Percentiles rank a stretch among this genome's conserved stretches.
Evolutionary conservation across 768 basidiomycete genomes (phyloP).

Genomic region (Cystobasidium tubakii): DNA sequence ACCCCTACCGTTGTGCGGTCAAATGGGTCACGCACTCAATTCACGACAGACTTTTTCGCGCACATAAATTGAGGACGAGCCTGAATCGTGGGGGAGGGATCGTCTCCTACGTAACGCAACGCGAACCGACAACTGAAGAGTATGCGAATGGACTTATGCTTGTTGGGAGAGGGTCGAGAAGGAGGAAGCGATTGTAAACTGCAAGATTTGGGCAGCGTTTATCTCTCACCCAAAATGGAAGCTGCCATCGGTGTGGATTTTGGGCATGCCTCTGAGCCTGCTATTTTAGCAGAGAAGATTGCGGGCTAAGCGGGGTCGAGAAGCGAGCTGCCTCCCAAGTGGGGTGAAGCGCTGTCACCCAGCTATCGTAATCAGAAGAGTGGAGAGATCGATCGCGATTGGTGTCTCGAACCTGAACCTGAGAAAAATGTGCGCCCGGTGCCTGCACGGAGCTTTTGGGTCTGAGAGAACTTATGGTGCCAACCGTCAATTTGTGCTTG

Average conservation of each 20-base stretch:
- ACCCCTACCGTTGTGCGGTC: neutral
- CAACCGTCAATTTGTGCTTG: too few species aligned
- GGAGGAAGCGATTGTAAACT: too few species aligned
- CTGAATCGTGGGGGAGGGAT: neutral
- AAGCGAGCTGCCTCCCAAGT: neutral
- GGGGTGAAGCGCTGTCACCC: neutral
- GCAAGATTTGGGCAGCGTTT: neutral
- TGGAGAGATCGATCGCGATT: neutral
- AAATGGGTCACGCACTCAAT: neutral
- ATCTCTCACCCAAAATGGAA: neutral
- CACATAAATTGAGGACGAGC: neutral
- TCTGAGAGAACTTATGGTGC: too few species aligned
- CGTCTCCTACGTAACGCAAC: too few species aligned
- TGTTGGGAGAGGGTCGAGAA: too few species aligned
- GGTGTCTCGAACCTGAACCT: neutral
- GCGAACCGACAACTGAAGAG: too few species aligned
- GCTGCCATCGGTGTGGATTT: neutral
- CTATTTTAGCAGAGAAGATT: neutral
- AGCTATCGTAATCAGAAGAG: neutral
- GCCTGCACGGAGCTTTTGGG: neutral
- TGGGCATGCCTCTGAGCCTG: neutral
- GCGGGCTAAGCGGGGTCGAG: neutral
- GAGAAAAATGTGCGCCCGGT: neutral
- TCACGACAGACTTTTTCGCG: neutral
- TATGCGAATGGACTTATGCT: too few species aligned